A percentile compares a stretch with the other conserved stretches of the same genome.
phyloP scores from a whole-genome alignment of 768 basidiomycete species.

The Nidularia pulvinata region DNA sequence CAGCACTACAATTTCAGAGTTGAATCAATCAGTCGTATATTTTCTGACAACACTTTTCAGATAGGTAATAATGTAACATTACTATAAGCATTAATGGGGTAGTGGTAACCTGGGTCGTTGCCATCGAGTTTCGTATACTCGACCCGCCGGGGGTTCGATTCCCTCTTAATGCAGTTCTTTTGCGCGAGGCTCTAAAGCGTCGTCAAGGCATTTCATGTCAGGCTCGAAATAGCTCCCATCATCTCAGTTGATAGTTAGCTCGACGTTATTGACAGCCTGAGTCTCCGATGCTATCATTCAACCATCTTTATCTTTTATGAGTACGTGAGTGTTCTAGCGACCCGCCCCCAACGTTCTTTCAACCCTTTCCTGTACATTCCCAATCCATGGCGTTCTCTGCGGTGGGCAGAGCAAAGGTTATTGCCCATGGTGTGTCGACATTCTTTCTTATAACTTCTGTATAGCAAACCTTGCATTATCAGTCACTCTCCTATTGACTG shows the following conservation, averaged over 20 bases:
- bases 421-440: conserved; percentile 19
- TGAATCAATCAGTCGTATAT: neutral
- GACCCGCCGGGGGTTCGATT: conserved; percentile 91
- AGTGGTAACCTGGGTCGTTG: conserved; percentile 70
- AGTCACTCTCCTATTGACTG: conserved; percentile 44
- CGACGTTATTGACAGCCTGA: too few species aligned
- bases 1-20: neutral
- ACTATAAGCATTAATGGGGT: conserved; percentile 51
- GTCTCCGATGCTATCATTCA: neutral
- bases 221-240: too few species aligned
- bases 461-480: neutral
- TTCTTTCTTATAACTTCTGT: neutral
- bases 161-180: conserved; percentile 68
- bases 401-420: conserved; percentile 24
- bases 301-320: neutral
- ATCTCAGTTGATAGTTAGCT: too few species aligned
- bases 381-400: conserved; percentile 13
- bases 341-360: neutral
- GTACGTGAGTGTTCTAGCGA: neutral
- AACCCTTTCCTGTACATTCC: neutral
- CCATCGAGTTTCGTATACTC: conserved; percentile 32
- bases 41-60: neutral
- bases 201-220: too few species aligned
- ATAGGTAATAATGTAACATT: neutral
- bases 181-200: too few species aligned